Percentiles rank a stretch among this genome's conserved stretches.
These are phyloP conservation scores for Fomitopsis serialis DNA, from an alignment of 768 basidiomycete genomes.

Conservation along the genomic window DNA sequence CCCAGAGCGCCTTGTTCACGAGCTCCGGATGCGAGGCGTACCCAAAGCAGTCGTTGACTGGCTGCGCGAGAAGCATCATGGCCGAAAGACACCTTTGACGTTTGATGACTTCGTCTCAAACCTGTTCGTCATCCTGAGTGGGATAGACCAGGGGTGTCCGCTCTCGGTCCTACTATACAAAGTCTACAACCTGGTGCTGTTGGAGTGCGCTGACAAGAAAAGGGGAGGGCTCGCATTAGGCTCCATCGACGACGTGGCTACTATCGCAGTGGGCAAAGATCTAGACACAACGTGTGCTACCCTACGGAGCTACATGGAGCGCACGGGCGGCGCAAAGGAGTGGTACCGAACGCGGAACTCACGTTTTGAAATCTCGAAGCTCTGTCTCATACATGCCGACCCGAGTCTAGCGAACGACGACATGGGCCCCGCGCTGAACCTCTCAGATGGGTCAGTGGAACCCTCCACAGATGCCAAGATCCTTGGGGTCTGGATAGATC, in stretches of 20 bases:
- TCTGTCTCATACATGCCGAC: conserved; percentile 6
- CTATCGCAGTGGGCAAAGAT: conserved; percentile 3
- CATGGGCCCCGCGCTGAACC: conserved; percentile 4
- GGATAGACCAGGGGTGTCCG: conserved; percentile 30
- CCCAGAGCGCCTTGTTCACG: conserved; percentile 11
- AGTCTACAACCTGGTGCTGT: conserved; percentile 25
- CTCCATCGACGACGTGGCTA: conserved; percentile 14
- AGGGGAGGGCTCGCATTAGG: conserved; percentile 9
- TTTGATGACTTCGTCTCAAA: conserved; percentile 23
- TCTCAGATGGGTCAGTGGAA: conserved; percentile 13
- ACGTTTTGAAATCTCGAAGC: conserved; percentile 16
- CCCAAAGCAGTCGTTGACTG: conserved; percentile 13
- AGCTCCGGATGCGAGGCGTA: conserved; percentile 10
- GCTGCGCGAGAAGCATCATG: conserved; percentile 12
- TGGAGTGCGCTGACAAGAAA: conserved; percentile 5
- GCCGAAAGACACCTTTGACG: conserved; percentile 12
- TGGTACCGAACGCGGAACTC: conserved; percentile 26
- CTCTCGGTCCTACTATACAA: conserved; percentile 25
- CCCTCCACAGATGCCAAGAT: conserved; percentile 17
- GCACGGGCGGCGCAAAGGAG: conserved; percentile 15
- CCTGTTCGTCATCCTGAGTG: conserved; percentile 15
- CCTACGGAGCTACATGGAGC: conserved; percentile 8
- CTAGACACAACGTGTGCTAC: conserved; percentile 1
- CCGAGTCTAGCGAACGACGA: background rate
- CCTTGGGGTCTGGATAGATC: conserved; percentile 28